Evolutionary conservation across 345 rosid species (phyloP), one percentile per base, ranked within the genome.

Genomic region (Eucalyptus shirleyi): DNA sequence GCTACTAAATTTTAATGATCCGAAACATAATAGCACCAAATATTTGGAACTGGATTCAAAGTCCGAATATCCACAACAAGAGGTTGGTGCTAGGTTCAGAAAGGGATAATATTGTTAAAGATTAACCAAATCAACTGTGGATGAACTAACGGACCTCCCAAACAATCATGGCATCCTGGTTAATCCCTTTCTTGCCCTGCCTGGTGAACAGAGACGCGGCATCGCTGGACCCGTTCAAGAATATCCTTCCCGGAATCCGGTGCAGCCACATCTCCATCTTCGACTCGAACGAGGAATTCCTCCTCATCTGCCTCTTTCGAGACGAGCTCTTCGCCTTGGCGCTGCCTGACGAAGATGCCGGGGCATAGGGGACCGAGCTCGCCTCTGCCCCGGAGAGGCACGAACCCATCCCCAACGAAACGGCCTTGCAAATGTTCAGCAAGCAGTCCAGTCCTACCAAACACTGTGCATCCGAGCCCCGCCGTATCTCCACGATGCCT

Each of bases 101-200:
- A 19, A 86, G 45, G 45, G 59, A 53, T 53, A 21, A 53, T 86
- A 50, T 6, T 40, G 28, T 40, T 6, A 37, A 77, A 21, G 85
- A 77, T 40, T 11, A 77, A 77, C 47, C 47, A 86, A 32, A 42
- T 18, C 72, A 34, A 34, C 37, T 11, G 18, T 50, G 19, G 37
- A 62, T 83, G 47, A 34, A 87, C 50, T 40, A 67, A 50, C 91
- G 83, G 9, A 93, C 95, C 94, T 93, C 95, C 95, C 95, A 93
- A 90, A 92, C 94, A 83, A 93, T 83, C 95, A 93, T 93, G 81
- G 95, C 94, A 87, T 93, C 95, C 88, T 93, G 95, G 69, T 93
- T 93, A 45, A 90, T 69, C 60, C 95, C 95, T 85, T 92, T 93
- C 93, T 89, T 90, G 81, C 95, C 95, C 81, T 93, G 95, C 81